These are phyloP conservation scores for Xylaria digitata DNA, from an alignment of 2,329 filamentous ascomycete genomes.

Conservation along the genomic window DNA sequence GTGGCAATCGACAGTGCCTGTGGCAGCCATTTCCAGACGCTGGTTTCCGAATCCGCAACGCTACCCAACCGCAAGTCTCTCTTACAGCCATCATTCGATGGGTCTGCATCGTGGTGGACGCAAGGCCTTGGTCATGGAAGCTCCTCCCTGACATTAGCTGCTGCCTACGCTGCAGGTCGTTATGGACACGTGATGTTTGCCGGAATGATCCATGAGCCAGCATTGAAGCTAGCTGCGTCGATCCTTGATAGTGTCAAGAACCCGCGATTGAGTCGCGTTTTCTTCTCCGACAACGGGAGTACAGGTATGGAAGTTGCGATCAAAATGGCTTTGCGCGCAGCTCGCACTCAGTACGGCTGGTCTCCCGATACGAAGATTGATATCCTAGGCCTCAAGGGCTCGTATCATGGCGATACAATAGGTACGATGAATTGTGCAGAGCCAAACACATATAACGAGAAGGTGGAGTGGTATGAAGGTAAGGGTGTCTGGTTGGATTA, in stretches of 20 bases:
- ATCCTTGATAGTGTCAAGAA: conserved; percentile 71
- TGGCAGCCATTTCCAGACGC: conserved; percentile 80
- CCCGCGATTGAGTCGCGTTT: conserved; percentile 74
- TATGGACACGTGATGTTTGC: conserved; percentile 94
- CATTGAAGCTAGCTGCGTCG: conserved; percentile 73
- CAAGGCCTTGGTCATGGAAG: conserved; percentile 87
- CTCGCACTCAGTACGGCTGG: conserved; percentile 75
- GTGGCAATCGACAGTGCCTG: conserved; percentile 83
- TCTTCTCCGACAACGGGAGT: conserved; percentile 86
- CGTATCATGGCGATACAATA: conserved; percentile 89
- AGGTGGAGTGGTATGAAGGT: conserved; percentile 86
- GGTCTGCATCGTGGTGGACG: conserved; percentile 91
- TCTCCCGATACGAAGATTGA: conserved; percentile 67
- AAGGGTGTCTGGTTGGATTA: conserved; percentile 86
- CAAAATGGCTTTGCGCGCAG: conserved; percentile 83
- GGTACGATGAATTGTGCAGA: conserved; percentile 89
- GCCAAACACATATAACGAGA: conserved; percentile 80
- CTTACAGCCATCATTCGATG: conserved; percentile 78
- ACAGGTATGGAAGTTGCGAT: conserved; percentile 86
- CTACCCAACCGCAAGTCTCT: conserved; percentile 47
- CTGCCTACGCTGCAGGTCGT: conserved; percentile 82
- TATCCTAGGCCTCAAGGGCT: conserved; percentile 80
- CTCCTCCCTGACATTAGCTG: conserved; percentile 75
- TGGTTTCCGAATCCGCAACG: conserved; percentile 30
- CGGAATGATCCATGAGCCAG: conserved; percentile 81